Conservation (phyloP, 2,329 filamentous ascomycete genomes). For the Stagonosporopsis rhizophila region DNA sequence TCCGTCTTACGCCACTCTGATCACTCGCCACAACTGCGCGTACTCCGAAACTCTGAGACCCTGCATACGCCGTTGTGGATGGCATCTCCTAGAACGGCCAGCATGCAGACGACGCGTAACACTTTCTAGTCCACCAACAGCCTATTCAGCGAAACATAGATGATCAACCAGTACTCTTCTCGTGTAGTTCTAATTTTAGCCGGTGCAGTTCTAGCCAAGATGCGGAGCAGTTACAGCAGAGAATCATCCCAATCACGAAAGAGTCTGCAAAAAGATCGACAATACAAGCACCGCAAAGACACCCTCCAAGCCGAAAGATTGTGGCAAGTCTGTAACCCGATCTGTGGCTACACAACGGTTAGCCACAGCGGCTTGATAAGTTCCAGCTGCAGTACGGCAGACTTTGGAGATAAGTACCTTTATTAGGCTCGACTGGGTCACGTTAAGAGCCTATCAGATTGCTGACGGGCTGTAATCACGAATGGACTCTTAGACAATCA, state of each 20-base stretch:
- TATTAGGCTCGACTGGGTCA: too few species aligned
- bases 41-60: neutral
- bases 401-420: too few species aligned
- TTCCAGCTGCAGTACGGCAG: slow-evolving; percentile 1
- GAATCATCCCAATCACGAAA: slow-evolving; percentile 8
- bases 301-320: slow-evolving; percentile 1
- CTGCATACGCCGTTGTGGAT: neutral
- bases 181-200: slow-evolving; percentile 15
- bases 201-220: slow-evolving; percentile 2
- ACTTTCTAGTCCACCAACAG: neutral
- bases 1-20: neutral
- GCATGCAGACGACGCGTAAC: slow-evolving; percentile 22
- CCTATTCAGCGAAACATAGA: too few species aligned
- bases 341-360: slow-evolving; percentile 4
- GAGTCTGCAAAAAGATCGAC: slow-evolving; percentile 11
- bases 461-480: too few species aligned
- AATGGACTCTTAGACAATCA: too few species aligned
- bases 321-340: slow-evolving; percentile 15
- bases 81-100: neutral
- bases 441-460: too few species aligned
- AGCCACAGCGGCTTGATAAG: slow-evolving; percentile 21
- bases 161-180: neutral
- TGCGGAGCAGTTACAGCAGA: slow-evolving; percentile 7
- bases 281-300: slow-evolving; percentile 1
- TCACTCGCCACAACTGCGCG: slow-evolving; percentile 16